These are phyloP conservation scores for Zymoseptoria crescenta DNA, from an alignment of 2,329 filamentous ascomycete species.

Conservation along the genomic window DNA sequence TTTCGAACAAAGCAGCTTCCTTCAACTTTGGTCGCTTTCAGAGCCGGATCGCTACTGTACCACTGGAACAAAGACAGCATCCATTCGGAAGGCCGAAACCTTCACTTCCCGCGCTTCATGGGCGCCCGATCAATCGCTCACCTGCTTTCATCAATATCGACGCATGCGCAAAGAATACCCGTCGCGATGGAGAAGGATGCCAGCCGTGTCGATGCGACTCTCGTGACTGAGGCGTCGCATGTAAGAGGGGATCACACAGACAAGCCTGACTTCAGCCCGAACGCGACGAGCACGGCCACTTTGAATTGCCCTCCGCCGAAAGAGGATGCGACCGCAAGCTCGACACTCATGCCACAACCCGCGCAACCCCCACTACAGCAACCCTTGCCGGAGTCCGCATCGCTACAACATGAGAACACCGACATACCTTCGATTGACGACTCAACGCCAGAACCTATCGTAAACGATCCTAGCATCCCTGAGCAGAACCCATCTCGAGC, in stretches of 20 bases:
- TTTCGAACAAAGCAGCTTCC: neutral
- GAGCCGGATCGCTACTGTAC: neutral
- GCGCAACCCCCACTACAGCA: neutral
- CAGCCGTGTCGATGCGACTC: neutral
- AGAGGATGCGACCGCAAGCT: neutral
- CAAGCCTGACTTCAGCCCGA: neutral
- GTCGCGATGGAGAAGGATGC: neutral
- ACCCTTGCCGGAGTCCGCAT: neutral
- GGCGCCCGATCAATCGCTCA: neutral
- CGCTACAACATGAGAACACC: neutral
- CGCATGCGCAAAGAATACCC: too few relatives aligned
- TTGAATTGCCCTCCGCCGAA: neutral
- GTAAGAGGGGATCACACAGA: too few relatives aligned
- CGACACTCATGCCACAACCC: neutral
- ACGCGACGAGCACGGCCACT: neutral
- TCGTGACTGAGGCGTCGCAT: neutral
- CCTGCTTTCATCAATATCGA: neutral
- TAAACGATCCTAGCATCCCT: neutral
- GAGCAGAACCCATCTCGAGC: neutral
- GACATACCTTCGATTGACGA: neutral
- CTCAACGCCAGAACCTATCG: neutral
- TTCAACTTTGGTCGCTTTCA: neutral
- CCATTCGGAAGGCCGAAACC: neutral
- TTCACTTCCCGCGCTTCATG: neutral
- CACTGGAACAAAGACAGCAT: neutral